phyloP scores from a whole-genome alignment of 2,329 filamentous ascomycete genomes.

The Botryotinia convoluta region DNA sequence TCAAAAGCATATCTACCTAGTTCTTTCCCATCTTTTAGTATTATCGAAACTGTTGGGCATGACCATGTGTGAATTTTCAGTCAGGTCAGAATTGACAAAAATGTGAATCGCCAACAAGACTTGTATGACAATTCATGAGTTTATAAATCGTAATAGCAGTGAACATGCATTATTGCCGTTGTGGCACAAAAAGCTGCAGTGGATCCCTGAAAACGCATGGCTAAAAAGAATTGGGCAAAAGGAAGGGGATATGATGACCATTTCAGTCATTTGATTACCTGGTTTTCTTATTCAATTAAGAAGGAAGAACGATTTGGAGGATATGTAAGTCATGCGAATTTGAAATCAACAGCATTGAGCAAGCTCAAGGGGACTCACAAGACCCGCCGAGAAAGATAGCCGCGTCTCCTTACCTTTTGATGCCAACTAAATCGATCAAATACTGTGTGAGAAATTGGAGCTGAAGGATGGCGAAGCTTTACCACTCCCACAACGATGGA shows the following conservation, averaged over 20 bases:
- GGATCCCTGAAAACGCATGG: no score
- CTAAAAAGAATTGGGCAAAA: background rate
- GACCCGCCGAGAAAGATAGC: background rate
- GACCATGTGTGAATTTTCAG: background rate
- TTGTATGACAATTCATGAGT: background rate
- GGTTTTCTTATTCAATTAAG: background rate
- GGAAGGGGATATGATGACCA: background rate
- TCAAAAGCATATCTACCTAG: background rate
- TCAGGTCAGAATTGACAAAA: background rate
- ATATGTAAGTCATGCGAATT: background rate
- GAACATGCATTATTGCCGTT: background rate
- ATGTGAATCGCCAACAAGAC: background rate
- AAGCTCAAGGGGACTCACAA: background rate
- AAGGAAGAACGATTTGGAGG: background rate
- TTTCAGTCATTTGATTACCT: background rate
- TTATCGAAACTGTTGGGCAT: background rate
- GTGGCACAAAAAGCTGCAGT: background rate
- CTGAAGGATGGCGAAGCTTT: background rate
- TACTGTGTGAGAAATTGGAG: background rate
- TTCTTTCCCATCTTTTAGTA: background rate
- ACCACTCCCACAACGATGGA: background rate
- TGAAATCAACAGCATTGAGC: background rate
- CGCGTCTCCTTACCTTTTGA: background rate
- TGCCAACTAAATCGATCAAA: background rate
- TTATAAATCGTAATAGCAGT: background rate